Evolutionary conservation across 2,329 filamentous ascomycete species (phyloP).

Genomic region (Claviceps lovelessii): DNA sequence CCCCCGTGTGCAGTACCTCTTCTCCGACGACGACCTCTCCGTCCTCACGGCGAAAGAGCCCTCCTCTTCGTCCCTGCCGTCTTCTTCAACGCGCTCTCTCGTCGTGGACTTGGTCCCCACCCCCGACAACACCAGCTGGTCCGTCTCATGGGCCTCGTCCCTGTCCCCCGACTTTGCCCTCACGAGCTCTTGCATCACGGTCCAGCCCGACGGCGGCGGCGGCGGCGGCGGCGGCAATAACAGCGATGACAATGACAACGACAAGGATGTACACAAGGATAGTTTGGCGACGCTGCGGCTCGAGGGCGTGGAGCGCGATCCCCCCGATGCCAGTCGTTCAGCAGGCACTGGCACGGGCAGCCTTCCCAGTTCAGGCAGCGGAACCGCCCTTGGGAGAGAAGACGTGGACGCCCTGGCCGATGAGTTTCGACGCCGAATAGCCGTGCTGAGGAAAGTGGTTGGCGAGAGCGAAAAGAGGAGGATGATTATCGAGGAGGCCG

Average conservation of each 20-base stretch:
- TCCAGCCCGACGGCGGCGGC: conserved; percentile 21
- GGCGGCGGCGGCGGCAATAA: conserved; percentile 4
- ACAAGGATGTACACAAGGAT: conserved; percentile 2
- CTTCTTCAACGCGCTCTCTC: conserved; percentile 34
- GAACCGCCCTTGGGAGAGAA: conserved; percentile 23
- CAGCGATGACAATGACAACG: not conserved
- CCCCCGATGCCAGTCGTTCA: conserved; percentile 11
- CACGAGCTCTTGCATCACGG: conserved; percentile 28
- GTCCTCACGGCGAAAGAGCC: conserved; percentile 48
- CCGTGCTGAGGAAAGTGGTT: conserved; percentile 37
- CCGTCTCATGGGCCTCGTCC: conserved; percentile 55
- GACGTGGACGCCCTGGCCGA: conserved; percentile 38
- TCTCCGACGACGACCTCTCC: conserved; percentile 78
- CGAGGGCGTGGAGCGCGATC: conserved; percentile 25
- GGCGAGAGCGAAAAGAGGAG: conserved; percentile 34
- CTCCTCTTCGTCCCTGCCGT: conserved; percentile 38
- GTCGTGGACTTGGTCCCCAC: conserved; percentile 39
- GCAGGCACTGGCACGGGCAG: conserved; percentile 6
- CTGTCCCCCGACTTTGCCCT: conserved; percentile 60
- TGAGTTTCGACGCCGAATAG: conserved; percentile 45
- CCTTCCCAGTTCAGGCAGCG: conserved; percentile 17
- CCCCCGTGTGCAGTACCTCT: conserved; percentile 81
- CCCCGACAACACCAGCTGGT: conserved; percentile 27
- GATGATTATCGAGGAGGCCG: conserved; percentile 12
- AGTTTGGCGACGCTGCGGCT: conserved; percentile 19